These are phyloP conservation scores for Pseudonectria foliicola DNA, from an alignment of 2,329 filamentous ascomycete species.

Conservation along the genomic window DNA sequence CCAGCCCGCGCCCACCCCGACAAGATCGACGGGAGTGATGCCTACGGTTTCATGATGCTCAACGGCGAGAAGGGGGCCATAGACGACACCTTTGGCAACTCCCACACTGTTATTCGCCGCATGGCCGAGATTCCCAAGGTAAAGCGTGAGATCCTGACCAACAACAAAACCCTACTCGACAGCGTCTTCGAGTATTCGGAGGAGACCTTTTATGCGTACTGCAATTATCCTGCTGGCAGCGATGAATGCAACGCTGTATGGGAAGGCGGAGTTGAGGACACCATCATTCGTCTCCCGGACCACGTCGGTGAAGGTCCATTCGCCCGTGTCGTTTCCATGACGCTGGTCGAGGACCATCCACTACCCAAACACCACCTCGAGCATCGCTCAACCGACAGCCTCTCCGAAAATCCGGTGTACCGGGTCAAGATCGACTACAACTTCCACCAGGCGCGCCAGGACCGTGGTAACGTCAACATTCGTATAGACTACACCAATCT, in stretches of 20 bases:
- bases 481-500: slow-evolving; percentile 29
- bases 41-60: slow-evolving; percentile 26
- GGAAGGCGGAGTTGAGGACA: slow-evolving; percentile 14
- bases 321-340: slow-evolving; percentile 18
- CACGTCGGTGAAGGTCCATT: slow-evolving; percentile 21
- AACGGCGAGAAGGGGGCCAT: slow-evolving; percentile 21
- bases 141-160: slow-evolving; percentile 18
- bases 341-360: slow-evolving; percentile 1
- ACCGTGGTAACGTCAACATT: slow-evolving; percentile 20
- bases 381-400: slow-evolving; percentile 1
- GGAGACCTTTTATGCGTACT: slow-evolving; percentile 22
- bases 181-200: slow-evolving; percentile 20
- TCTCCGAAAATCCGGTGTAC: slow-evolving; percentile 13
- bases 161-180: slow-evolving; percentile 20
- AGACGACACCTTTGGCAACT: slow-evolving; percentile 16
- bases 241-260: slow-evolving; percentile 12
- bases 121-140: slow-evolving; percentile 4
- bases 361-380: slow-evolving; percentile 3
- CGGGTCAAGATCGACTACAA: slow-evolving; percentile 27
- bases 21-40: slow-evolving; percentile 14
- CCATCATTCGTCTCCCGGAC: slow-evolving; percentile 17
- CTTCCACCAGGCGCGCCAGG: slow-evolving; percentile 19
- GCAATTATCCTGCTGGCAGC: slow-evolving; percentile 17
- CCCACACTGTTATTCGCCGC: slow-evolving; percentile 14
- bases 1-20: slow-evolving; percentile 3